Base-by-base conservation (phyloP, 441 rosid species). In the Populus hybrid region DNA sequence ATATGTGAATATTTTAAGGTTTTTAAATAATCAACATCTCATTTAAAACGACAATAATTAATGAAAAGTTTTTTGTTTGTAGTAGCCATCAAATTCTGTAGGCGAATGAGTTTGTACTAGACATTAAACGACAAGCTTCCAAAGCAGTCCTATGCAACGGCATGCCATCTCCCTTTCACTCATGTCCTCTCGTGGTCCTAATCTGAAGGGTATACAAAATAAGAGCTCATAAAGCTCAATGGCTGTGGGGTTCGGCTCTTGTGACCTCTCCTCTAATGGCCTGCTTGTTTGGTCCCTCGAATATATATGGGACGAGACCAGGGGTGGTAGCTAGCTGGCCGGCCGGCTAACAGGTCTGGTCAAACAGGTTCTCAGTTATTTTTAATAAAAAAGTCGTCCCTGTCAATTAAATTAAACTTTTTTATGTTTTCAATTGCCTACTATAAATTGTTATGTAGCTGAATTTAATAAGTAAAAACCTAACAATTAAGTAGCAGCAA, bases 191-290 rank as follows among this genome's bases (percentile, higher is more conserved):
- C 0, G n/a, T 16, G 59, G 59, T 50, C n/a, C 3, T 14, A 50
- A 50, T 50, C 59, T 50, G 59, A 50, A 50, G n/a, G 59, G 19
- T 0, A 16, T 50, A 50, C 59, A 50, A 1, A 50, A 50, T 16
- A 16, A 50, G n/a, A 50, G 5, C 59, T 50, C 59, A 16, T 1
- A 50, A 53, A 18, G 21, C 2, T 14, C n/a, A 53, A 75, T 79
- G 78, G 65, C 61, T 3, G 76, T 53, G 50, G 74, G 77, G 69
- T 21, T 67, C 65, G 32, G 32, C 32, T 30, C 32, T 3, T 30
- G 32, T 3, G 79, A 40, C 42, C 46, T 53, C 50, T 35, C 32
- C 32, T 30, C 32, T 30, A 69, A 67, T 42, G 19, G 30, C 64
- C 24, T 36, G 53, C 23, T 36, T 63, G 3, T 19, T 57, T 61